These are phyloP conservation scores for Pseudogymnoascus sp. DNA, from an alignment of 2,329 filamentous ascomycete genomes.

Conservation along the genomic window DNA sequence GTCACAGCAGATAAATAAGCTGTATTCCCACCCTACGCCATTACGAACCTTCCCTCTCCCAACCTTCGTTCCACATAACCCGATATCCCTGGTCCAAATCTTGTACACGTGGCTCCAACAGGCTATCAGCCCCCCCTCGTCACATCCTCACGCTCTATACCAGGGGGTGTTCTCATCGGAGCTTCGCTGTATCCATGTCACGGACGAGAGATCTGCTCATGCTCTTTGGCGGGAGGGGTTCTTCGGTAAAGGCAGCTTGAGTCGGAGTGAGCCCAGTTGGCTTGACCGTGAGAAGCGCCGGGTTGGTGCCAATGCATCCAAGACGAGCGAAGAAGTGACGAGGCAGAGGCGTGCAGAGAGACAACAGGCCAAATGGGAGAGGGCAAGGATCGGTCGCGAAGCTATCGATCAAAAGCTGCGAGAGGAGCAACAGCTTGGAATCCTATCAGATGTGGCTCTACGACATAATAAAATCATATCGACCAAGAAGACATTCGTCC, in stretches of 20 bases:
- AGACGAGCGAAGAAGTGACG: slow-evolving; percentile 78
- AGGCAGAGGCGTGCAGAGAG: slow-evolving; percentile 69
- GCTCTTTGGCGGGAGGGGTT: slow-evolving; percentile 95
- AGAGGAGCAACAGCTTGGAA: slow-evolving; percentile 34
- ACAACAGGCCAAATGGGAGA: slow-evolving; percentile 77
- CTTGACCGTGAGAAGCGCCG: slow-evolving; percentile 71
- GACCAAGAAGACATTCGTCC: background rate
- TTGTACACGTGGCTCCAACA: slow-evolving; percentile 70
- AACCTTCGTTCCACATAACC: slow-evolving; percentile 83
- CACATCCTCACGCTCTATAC: slow-evolving; percentile 57
- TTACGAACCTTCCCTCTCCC: slow-evolving; percentile 77
- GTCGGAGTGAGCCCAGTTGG: slow-evolving; percentile 93
- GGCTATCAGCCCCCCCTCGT: slow-evolving; percentile 53
- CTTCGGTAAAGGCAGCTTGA: slow-evolving; percentile 88
- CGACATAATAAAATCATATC: background rate
- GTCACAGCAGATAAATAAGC: slow-evolving; percentile 50
- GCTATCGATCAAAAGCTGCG: slow-evolving; percentile 65
- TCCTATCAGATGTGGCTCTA: background rate
- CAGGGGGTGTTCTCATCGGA: slow-evolving; percentile 71
- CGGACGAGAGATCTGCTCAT: slow-evolving; percentile 63
- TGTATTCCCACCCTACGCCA: slow-evolving; percentile 76
- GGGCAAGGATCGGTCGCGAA: slow-evolving; percentile 80
- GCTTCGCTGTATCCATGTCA: slow-evolving; percentile 77
- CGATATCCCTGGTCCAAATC: slow-evolving; percentile 76
- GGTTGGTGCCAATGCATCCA: slow-evolving; percentile 51